Evolutionary conservation across 306 rosid genomes (phyloP), one percentile per base, ranked within the genome.

Genomic region (Castanea crenata): DNA sequence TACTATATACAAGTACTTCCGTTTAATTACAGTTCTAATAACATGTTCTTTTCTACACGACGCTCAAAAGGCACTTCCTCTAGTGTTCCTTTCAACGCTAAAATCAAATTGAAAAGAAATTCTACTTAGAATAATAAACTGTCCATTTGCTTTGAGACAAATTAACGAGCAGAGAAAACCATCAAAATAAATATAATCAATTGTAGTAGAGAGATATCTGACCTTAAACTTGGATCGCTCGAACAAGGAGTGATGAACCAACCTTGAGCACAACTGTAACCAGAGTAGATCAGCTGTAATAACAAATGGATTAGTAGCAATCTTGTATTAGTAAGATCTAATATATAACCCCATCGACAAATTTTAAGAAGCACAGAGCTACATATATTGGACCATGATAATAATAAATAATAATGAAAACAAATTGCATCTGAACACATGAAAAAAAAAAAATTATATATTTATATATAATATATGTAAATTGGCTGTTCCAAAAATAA

Each of bases 161-260:
- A 76, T 11, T 27, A 71, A 31, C 54, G 46, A 55, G 56, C 35
- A 73, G 41, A 63, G 38, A 71, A 54, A 62, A 59, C 73, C 65
- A 61, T 56, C 75, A 78, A 20, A 74, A 31, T 5, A 71, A 55
- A 71, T 27, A 51, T 55, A 76, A 81, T 63, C 72, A 79, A 85
- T 61, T 51, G 76, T 55, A 49, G 68, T 64, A 57, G 69, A 52
- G 56, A 78, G 67, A 76, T 72, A 81, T 80, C 87, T 58, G 75
- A 90, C 99, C 99, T 93, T 90, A 96, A 92, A 86, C 91, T 77
- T 59, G 99, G 99, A 86, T 87, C 82, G 77, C 93, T 91, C 23
- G 90, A 13, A 82, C 99, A 96, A 80, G 99, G 92, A 51, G 98
- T 96, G 90, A 96, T 87, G 90, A 96, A 91, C 98, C 98, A 96